Base-by-base conservation (phyloP, 2,329 filamentous ascomycete genomes). In the Penicillium oxalicum region DNA sequence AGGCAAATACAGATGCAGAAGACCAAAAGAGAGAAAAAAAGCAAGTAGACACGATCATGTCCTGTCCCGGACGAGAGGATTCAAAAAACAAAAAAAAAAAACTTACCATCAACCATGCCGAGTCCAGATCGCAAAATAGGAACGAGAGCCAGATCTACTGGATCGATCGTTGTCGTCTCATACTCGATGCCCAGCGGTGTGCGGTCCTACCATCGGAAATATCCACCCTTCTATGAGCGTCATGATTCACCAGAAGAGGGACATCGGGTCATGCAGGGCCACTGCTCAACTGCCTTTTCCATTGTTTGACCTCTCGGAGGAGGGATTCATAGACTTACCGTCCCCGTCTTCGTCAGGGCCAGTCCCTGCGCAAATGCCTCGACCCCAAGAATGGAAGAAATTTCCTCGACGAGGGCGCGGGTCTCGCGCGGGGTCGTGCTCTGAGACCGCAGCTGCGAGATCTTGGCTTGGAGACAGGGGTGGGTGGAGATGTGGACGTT, bases 111-210 rank as follows among this genome's bases (percentile, higher is more conserved):
- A 38, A 95, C 80, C 91, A 97, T 96, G 67, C 83, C 88, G 36
- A 96, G 77, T 26, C 91, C 91, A 3, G 88, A 95, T 52, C 91
- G 81, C n/a, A 97, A 80, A 69, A 97, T 95, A 34, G 91, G 91
- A 2, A 97, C 85, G 45, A 97, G 79, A 45, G 85, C 91, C 58
- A 96, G 80, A 50, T 79, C 79, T 42, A 77, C 71, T 1, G 88
- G 85, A 5, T 78, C 69, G 55, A 88, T 77, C 35, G 75, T 76
- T 34, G 81, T 79, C 0, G 81, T 83, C 11, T 80, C 77, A 72
- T 91, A 95, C 53, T 82, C 72, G 67, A 84, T 88, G 55, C 86
- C 87, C 29, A 97, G 78, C 0, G 88, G 87, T 0, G 89, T 93
- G 63, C 79, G 73, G 65, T 84, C 88, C 87, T 94, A 57, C 13